Conservation (phyloP, 495 filamentous ascomycete species). For the Penicillium samsonianum region DNA sequence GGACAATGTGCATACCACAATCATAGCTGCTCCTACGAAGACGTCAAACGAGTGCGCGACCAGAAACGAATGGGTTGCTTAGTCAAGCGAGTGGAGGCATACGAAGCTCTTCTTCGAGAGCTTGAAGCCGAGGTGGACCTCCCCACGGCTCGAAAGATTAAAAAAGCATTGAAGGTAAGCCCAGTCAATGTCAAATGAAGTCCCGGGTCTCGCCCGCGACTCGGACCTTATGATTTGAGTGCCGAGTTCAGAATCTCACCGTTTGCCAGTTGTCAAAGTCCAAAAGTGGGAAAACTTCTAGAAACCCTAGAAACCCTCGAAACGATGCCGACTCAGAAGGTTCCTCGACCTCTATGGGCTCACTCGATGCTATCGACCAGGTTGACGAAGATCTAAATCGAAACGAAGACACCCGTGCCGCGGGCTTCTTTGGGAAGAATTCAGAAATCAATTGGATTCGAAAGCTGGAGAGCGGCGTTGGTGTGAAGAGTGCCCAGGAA, state of each 20-base stretch:
- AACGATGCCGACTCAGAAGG: constrained; percentile 21
- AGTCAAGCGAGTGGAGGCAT: constrained; percentile 44
- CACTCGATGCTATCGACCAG: constrained; percentile 57
- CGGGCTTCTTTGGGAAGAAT: constrained; percentile 64
- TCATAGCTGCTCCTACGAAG: constrained; percentile 53
- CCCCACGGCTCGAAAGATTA: constrained; percentile 34
- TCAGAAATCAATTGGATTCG: constrained; percentile 65
- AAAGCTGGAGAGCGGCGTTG: constrained; percentile 35
- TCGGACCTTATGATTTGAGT: constrained; percentile 5
- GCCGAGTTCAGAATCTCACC: constrained; percentile 4
- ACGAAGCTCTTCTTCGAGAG: constrained; percentile 46
- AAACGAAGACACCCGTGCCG: constrained; percentile 47
- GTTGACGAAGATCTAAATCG: constrained; percentile 61
- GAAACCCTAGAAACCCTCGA: no score
- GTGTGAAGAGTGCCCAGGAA: background rate
- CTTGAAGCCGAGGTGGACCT: constrained; percentile 36
- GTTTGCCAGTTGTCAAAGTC: background rate
- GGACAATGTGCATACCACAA: constrained; percentile 53
- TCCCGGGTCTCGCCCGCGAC: background rate
- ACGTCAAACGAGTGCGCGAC: constrained; percentile 60
- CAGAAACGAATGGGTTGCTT: constrained; percentile 49
- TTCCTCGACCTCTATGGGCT: constrained; percentile 49
- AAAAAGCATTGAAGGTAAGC: constrained; percentile 37
- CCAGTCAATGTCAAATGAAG: background rate
- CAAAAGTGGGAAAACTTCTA: constrained; percentile 9